Evolutionary conservation across 208 protist genomes (phyloP).

Genomic region (Leishmania aethiopica): DNA sequence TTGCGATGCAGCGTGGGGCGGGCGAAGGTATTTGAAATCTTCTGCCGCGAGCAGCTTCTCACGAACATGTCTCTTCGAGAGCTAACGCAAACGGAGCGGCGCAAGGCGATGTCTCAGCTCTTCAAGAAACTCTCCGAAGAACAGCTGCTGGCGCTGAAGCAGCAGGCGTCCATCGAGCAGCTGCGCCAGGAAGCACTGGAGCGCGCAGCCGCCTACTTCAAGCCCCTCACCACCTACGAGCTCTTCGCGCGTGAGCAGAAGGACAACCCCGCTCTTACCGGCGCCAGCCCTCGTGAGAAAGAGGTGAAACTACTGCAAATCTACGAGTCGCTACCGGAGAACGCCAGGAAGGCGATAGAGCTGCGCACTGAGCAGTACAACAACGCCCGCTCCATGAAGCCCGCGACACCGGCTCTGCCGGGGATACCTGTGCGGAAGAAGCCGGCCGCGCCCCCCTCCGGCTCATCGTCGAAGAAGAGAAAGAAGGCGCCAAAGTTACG

Average conservation of each 20-base stretch:
- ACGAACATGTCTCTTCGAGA: constrained; percentile 40
- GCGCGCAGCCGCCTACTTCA: constrained; percentile 18
- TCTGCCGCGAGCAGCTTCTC: constrained; percentile 53
- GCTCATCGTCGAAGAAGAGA: not conserved
- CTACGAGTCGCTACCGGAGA: constrained; percentile 67
- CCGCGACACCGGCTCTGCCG: constrained; percentile 4
- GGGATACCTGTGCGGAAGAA: constrained; percentile 22
- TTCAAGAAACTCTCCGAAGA: constrained; percentile 48
- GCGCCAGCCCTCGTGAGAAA: constrained; percentile 47
- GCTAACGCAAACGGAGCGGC: constrained; percentile 43
- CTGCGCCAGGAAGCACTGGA: constrained; percentile 21
- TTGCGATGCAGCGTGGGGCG: constrained; percentile 17
- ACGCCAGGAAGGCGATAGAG: constrained; percentile 53
- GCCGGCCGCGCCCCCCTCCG: not conserved
- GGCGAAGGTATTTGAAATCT: constrained; percentile 55
- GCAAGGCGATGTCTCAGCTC: constrained; percentile 36
- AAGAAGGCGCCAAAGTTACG: not conserved
- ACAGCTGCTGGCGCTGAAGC: constrained; percentile 37
- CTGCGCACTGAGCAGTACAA: constrained; percentile 28
- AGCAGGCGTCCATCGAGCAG: constrained; percentile 34
- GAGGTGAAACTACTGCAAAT: constrained; percentile 66
- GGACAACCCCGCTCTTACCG: constrained; percentile 56
- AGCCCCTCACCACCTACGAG: constrained; percentile 51
- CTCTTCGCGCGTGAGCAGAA: constrained; percentile 65
- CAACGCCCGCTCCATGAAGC: constrained; percentile 10